Percentiles rank a stretch among this genome's conserved stretches.
These are phyloP conservation scores for Amanita pseudoporphyria DNA, from an alignment of 768 basidiomycete genomes.

Conservation along the genomic window DNA sequence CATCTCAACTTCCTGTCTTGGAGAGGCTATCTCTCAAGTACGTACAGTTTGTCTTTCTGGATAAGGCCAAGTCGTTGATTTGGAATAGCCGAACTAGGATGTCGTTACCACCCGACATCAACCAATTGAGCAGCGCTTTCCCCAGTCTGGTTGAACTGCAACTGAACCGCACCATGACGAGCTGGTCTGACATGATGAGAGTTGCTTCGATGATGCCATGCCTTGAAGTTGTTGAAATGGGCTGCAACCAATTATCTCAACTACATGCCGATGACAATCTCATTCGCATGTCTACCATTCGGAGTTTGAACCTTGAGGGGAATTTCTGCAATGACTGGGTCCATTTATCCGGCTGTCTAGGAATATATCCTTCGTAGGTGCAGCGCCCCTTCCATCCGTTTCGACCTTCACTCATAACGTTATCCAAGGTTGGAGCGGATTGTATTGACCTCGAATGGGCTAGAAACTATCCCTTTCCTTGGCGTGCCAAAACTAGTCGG, in stretches of 20 bases:
- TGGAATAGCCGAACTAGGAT: conserved; percentile 60
- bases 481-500: conserved; percentile 17
- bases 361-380: conserved; percentile 36
- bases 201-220: conserved; percentile 43
- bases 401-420: conserved; percentile 9
- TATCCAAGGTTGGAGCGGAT: conserved; percentile 51
- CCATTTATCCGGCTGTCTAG: conserved; percentile 34
- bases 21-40: conserved; percentile 73
- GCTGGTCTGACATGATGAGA: conserved; percentile 59
- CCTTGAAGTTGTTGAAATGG: conserved; percentile 53
- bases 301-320: conserved; percentile 58
- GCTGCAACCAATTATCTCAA: conserved; percentile 49
- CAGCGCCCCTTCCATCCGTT: conserved; percentile 8
- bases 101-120: conserved; percentile 22
- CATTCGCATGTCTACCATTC: conserved; percentile 21
- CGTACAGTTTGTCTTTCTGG: conserved; percentile 18
- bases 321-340: conserved; percentile 56
- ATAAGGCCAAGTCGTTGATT: conserved; percentile 10
- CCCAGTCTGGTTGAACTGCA: conserved; percentile 51
- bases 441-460: conserved; percentile 53
- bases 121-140: conserved; percentile 34
- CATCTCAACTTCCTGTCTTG: conserved; percentile 49
- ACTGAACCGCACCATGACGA: conserved; percentile 61
- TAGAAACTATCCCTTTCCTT: conserved; percentile 40
- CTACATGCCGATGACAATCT: conserved; percentile 10